Evolutionary conservation across 2,329 filamentous ascomycete genomes (phyloP), one percentile per base, ranked within the genome.

Genomic region (Cryphonectria carpinicola): DNA sequence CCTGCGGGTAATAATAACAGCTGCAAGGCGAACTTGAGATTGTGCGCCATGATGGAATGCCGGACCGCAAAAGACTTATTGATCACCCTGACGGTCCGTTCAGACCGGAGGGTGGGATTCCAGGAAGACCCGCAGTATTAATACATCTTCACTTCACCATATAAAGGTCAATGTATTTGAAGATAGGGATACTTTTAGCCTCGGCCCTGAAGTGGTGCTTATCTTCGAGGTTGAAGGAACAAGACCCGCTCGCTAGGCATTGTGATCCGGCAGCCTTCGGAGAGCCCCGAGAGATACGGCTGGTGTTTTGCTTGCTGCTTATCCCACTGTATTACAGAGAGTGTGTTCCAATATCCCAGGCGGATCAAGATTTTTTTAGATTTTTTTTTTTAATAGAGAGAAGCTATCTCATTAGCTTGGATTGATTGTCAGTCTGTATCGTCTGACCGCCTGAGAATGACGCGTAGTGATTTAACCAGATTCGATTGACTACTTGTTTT

Each of bases 221-320:
- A 58, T 58, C 54, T 58, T 58, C 28, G 14, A 58, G 14, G 25
- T 35, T 6, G 25, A 6, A 8, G 25, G 46, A n/a, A n/a, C 19
- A 35, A 58, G 54, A 28, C 54, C 54, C 54, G 54, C 54, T 58
- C 54, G 54, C 54, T 58, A 58, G 54, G 14, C 14, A 32, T 32
- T 58, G 25, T 32, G 54, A 32, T 32, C 54, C 54, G 54, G 54
- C 54, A 58, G 54, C n/a, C 28, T 35, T 19, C 54, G 54, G 25
- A 19, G 54, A 35, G 28, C 28, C 13, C 54, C 25, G 54, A 32
- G 13, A 58, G 28, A 58, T 58, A 58, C 13, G 54, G 6, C 13
- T 58, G 25, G 28, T 28, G 54, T 17, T 56, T 54, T 28, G 3
- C 11, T 56, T 58, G 25, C 28, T 35, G 7, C 25, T 58, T 58